These are phyloP conservation scores for Plectosphaerella sp. DNA, from an alignment of 2,329 filamentous ascomycete genomes.

Conservation along the genomic window DNA sequence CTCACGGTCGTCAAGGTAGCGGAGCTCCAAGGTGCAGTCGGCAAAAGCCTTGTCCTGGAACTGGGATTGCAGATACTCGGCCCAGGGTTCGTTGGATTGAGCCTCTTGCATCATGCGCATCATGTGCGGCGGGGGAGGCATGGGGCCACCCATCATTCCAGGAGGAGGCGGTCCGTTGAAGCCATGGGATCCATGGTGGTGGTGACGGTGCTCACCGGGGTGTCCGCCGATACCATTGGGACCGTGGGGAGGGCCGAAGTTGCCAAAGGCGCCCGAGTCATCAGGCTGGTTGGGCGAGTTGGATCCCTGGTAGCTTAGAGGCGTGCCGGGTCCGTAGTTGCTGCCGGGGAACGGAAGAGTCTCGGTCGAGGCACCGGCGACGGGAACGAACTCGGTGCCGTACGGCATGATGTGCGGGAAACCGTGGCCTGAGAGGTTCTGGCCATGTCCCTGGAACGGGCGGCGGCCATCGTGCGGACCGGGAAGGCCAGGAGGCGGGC, in stretches of 20 bases:
- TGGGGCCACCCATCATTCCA: slow-evolving; percentile 23
- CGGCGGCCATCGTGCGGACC: slow-evolving; percentile 23
- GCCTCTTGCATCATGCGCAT: slow-evolving; percentile 10
- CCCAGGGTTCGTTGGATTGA: slow-evolving; percentile 27
- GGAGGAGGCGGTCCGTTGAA: slow-evolving; percentile 17
- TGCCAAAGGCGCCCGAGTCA: slow-evolving; percentile 35
- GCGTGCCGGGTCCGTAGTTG: slow-evolving; percentile 49
- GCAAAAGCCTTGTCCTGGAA: slow-evolving; percentile 32
- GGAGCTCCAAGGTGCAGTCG: slow-evolving; percentile 43
- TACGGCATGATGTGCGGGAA: slow-evolving; percentile 33
- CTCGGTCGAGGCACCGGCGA: slow-evolving; percentile 29
- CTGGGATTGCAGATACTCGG: slow-evolving; percentile 32
- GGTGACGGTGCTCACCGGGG: slow-evolving; percentile 23
- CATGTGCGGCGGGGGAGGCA: slow-evolving; percentile 13
- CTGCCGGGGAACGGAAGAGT: slow-evolving; percentile 22
- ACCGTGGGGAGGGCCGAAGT: slow-evolving; percentile 31
- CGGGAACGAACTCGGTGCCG: slow-evolving; percentile 28
- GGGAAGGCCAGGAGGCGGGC: slow-evolving; percentile 42
- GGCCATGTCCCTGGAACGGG: slow-evolving; percentile 23
- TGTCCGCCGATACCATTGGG: slow-evolving; percentile 28
- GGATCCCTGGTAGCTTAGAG: slow-evolving; percentile 59
- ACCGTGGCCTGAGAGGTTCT: slow-evolving; percentile 21
- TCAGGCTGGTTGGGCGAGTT: slow-evolving; percentile 49
- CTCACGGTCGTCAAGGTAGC: slow-evolving; percentile 33
- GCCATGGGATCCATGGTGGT: neutral